Percentiles rank a stretch among this genome's conserved stretches.
These are phyloP conservation scores for Vanderwaltozyma verrucispora DNA, from an alignment of 805 yeast species.

Conservation along the genomic window DNA sequence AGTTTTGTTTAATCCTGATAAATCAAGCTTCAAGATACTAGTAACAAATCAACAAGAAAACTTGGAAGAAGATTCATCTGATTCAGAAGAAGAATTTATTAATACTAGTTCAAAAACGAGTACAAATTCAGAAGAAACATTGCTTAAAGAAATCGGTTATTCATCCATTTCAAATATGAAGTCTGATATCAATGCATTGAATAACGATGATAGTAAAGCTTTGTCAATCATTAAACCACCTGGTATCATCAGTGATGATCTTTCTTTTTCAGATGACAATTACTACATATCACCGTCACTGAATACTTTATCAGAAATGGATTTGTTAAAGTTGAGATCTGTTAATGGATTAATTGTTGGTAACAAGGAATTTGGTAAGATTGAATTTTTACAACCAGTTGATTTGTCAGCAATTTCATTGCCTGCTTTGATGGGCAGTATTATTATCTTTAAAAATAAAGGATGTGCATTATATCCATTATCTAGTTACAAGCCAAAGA, in stretches of 20 bases:
- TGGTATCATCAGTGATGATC: conserved; percentile 29
- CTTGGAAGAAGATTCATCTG: not conserved
- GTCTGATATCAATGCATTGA: no score
- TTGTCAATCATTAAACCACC: conserved; percentile 1
- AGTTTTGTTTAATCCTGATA: conserved; percentile 26
- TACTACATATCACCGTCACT: conserved; percentile 80
- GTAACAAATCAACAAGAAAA: conserved; percentile 16
- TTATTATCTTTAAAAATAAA: conserved; percentile 50
- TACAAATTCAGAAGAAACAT: no score
- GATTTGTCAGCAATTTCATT: conserved; percentile 61
- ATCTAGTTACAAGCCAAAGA: conserved; percentile 42
- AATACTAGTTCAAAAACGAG: not conserved
- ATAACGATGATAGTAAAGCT: no score
- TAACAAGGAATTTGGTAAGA: conserved; percentile 55
- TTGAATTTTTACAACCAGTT: conserved; percentile 69
- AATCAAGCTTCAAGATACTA: conserved; percentile 20
- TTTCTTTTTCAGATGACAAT: conserved; percentile 53
- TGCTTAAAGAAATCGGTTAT: no score
- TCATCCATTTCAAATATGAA: no score
- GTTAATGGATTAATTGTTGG: conserved; percentile 66
- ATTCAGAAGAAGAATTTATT: not conserved
- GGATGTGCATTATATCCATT: conserved; percentile 68
- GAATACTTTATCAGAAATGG: conserved; percentile 44
- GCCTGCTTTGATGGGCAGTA: conserved; percentile 52
- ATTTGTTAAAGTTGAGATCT: conserved; percentile 51